Conservation (phyloP, 192 early-diverging fungal species). For the Podila horticola region DNA sequence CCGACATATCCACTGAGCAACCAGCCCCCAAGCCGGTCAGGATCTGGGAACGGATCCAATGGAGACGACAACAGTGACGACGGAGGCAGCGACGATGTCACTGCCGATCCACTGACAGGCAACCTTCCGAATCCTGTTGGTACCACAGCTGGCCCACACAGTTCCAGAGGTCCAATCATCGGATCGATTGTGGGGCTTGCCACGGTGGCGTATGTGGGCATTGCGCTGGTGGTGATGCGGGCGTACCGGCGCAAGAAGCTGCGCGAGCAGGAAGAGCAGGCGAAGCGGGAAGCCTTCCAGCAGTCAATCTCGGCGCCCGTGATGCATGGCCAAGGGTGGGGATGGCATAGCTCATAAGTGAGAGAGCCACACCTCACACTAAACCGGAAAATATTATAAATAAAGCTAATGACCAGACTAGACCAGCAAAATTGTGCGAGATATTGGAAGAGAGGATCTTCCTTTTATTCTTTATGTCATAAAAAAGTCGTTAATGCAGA, state of each 20-base stretch:
- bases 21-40: conserved; percentile 3
- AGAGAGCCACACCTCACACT: no score
- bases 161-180: conserved; percentile 6
- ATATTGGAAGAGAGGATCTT: neutral
- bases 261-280: conserved; percentile 19
- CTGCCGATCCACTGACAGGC: conserved; percentile 29
- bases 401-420: neutral
- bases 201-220: conserved; percentile 27
- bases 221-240: conserved; percentile 30
- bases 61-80: neutral
- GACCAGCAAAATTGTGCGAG: neutral
- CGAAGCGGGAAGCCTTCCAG: neutral
- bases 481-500: neutral
- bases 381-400: conserved; percentile 2
- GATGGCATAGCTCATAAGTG: conserved; percentile 12
- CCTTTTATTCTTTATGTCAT: neutral
- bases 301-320: conserved; percentile 25
- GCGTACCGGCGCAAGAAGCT: conserved; percentile 3
- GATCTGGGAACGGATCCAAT: neutral
- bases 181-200: conserved; percentile 22
- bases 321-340: conserved; percentile 26
- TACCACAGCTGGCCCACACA: neutral
- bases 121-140: neutral
- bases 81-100: neutral
- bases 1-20: conserved; percentile 12